These are phyloP conservation scores for Aspergillus coremiiformis DNA, from an alignment of 495 filamentous ascomycete genomes.

Conservation along the genomic window DNA sequence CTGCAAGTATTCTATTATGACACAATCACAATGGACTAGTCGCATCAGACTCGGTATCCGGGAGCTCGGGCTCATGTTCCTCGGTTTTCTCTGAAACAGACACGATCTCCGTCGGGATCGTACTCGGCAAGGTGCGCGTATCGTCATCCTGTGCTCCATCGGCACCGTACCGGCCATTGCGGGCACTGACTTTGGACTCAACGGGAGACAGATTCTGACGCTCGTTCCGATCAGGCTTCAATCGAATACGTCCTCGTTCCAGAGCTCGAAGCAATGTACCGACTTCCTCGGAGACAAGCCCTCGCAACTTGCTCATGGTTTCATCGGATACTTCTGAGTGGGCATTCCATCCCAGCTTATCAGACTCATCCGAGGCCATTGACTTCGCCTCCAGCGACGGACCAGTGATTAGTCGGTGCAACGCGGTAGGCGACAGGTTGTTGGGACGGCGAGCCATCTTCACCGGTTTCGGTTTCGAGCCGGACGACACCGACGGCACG, in stretches of 20 bases:
- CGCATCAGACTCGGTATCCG: slow-evolving; percentile 24
- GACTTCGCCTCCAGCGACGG: slow-evolving; percentile 33
- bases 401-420: slow-evolving; percentile 30
- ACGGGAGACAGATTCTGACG: slow-evolving; percentile 28
- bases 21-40: slow-evolving; percentile 14
- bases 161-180: slow-evolving; percentile 12
- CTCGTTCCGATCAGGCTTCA: slow-evolving; percentile 30
- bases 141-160: slow-evolving; percentile 21
- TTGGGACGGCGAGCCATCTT: slow-evolving; percentile 31
- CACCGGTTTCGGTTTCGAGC: slow-evolving; percentile 30
- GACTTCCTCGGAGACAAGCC: slow-evolving; percentile 34
- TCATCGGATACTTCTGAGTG: slow-evolving; percentile 35
- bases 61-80: slow-evolving; percentile 19
- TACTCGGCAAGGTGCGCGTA: slow-evolving; percentile 18
- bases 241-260: slow-evolving; percentile 29
- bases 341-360: slow-evolving; percentile 35
- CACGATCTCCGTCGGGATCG: slow-evolving; percentile 30
- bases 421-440: slow-evolving; percentile 26
- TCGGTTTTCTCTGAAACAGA: slow-evolving; percentile 13
- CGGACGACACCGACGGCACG: slow-evolving; percentile 22
- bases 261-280: slow-evolving; percentile 29
- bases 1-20: background rate
- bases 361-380: slow-evolving; percentile 28
- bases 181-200: slow-evolving; percentile 22
- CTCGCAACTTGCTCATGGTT: slow-evolving; percentile 33